Percentiles rank a stretch among this genome's conserved stretches.
phyloP scores from a whole-genome alignment of 176 grass and related monocot species.

The Pontederia crassipes region DNA sequence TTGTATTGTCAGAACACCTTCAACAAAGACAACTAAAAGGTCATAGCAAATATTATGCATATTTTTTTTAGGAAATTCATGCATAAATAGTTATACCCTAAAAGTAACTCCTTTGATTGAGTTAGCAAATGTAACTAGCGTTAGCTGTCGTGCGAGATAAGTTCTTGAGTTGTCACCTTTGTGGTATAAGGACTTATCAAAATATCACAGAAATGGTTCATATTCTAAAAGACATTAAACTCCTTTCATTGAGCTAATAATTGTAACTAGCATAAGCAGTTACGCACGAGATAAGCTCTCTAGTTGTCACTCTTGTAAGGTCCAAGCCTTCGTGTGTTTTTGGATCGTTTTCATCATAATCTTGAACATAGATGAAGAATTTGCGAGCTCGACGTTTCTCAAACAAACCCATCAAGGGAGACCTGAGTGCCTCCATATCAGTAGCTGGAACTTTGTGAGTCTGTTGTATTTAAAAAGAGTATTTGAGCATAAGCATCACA shows the following conservation, averaged over 20 bases:
- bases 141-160: constrained; percentile 45
- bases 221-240: not conserved
- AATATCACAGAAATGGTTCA: constrained; percentile 5
- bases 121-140: not conserved
- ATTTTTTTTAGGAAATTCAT: no score
- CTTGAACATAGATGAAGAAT: constrained; percentile 83
- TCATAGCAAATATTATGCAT: not conserved
- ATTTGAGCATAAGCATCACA: not conserved
- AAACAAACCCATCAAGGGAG: constrained; percentile 80
- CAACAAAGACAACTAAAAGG: not conserved
- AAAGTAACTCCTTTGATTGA: not conserved
- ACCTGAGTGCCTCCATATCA: constrained; percentile 80
- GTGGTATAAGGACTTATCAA: constrained; percentile 36
- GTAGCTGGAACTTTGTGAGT: constrained; percentile 84
- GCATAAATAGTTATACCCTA: no score
- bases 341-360: constrained; percentile 76
- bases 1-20: not conserved
- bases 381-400: constrained; percentile 87
- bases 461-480: constrained; percentile 27
- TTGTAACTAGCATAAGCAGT: not conserved
- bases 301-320: constrained; percentile 69
- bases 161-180: constrained; percentile 57
- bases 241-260: not conserved
- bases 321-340: constrained; percentile 75
- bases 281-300: constrained; percentile 65